A percentile compares a stretch with the other conserved stretches of the same genome.
phyloP scores from a whole-genome alignment of 2,329 filamentous ascomycete genomes.

The Ceratocystiopsis minuta region DNA sequence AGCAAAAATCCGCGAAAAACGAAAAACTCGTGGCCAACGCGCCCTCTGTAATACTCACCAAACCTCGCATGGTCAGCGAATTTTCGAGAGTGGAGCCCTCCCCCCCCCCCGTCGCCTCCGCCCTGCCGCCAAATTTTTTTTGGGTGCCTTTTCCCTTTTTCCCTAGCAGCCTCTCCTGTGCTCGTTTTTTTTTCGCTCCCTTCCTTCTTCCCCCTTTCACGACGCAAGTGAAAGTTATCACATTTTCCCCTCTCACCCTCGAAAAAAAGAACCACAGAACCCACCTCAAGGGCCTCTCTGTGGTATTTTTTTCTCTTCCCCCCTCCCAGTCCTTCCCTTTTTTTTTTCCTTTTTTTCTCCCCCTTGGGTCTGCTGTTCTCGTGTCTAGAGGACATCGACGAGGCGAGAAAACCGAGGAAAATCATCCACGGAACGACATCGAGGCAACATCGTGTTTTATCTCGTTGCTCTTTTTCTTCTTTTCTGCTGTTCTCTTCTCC shows the following conservation, averaged over 20 bases:
- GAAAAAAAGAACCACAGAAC: conserved; percentile 8
- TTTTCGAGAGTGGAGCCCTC: conserved; percentile 1
- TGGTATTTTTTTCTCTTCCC: conserved; percentile 6
- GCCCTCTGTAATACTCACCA: neutral
- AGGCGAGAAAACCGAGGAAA: too few species aligned
- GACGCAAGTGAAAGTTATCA: conserved; percentile 7
- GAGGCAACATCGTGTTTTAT: neutral
- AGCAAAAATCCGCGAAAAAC: too few species aligned
- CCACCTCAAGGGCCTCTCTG: conserved; percentile 3
- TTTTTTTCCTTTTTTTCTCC: neutral
- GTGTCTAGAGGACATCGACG: neutral
- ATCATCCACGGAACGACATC: too few species aligned
- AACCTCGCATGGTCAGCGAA: neutral
- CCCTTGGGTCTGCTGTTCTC: neutral
- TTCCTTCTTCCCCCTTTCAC: conserved; percentile 4
- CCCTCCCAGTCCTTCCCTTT: neutral
- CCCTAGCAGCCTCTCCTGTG: too few species aligned
- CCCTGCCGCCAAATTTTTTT: conserved; percentile 5
- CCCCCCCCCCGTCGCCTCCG: conserved; percentile 3
- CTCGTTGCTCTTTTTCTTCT: neutral
- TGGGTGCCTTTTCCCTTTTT: neutral
- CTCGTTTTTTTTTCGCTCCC: neutral
- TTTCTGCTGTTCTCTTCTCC: conserved; percentile 1
- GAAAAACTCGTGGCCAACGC: neutral
- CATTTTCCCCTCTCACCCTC: conserved; percentile 1